Evolutionary conservation across 2,329 filamentous ascomycete species (phyloP).

Genomic region (Penicillium sp.): DNA sequence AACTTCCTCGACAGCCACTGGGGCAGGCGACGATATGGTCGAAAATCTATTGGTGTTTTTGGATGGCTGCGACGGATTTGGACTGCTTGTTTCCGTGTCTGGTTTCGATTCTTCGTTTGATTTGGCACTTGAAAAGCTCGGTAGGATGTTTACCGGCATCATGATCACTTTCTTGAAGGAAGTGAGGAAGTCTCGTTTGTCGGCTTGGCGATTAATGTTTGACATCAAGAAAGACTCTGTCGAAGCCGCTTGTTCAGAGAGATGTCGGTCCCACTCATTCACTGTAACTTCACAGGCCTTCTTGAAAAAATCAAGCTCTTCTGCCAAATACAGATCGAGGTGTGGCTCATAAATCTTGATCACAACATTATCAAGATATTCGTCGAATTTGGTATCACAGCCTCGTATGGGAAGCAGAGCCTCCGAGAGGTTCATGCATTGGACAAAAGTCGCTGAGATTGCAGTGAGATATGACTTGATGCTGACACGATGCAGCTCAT

Average conservation of each 20-base stretch:
- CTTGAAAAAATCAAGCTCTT: conserved; percentile 85
- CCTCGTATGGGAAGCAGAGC: conserved; percentile 65
- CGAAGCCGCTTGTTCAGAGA: conserved; percentile 85
- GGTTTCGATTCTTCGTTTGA: conserved; percentile 39
- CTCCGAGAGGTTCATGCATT: conserved; percentile 74
- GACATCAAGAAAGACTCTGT: conserved; percentile 95
- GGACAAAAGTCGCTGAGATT: conserved; percentile 83
- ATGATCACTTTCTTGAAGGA: conserved; percentile 99
- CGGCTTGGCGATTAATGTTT: conserved; percentile 88
- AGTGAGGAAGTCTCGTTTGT: conserved; percentile 92
- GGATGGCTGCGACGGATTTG: conserved; percentile 19
- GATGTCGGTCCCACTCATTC: conserved; percentile 82
- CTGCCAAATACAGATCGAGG: conserved; percentile 87
- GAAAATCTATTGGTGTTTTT: conserved; percentile 41
- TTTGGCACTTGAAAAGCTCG: conserved; percentile 66
- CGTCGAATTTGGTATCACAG: conserved; percentile 60
- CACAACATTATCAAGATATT: conserved; percentile 67
- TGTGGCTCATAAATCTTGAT: conserved; percentile 82
- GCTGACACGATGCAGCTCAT: conserved; percentile 77
- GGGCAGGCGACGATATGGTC: conserved; percentile 36
- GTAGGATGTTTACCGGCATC: conserved; percentile 93
- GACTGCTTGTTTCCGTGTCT: conserved; percentile 22
- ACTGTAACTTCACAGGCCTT: conserved; percentile 75
- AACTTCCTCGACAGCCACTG: conserved; percentile 57
- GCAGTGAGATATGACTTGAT: conserved; percentile 79